Base-by-base conservation (phyloP, 2,329 filamentous ascomycete genomes). In the Colletotrichum navitas region DNA sequence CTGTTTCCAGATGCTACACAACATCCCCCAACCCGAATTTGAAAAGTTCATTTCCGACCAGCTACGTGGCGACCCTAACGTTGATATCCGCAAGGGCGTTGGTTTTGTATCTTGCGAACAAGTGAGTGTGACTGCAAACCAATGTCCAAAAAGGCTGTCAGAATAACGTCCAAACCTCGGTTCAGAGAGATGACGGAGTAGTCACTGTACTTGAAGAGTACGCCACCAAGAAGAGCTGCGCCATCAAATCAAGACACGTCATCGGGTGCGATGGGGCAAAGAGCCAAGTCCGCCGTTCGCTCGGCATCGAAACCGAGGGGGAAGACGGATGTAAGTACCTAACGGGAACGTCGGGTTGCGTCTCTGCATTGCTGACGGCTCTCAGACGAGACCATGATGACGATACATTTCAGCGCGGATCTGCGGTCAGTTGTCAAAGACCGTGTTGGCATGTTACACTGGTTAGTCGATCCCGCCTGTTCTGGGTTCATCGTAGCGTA, bases 401-500 rank as follows among this genome's bases (percentile, higher is more conserved):
- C 83, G 0, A 84, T 85, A 18, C 82, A 85, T 52, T 80, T 85
- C 72, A 83, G 83, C 51, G 81, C 82, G 0, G 76, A 85, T 55
- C 75, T 84, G 2, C 77, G 81, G 0, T 78, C 81, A 1, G 75
- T 85, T 0, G 74, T 85, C 0, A 76, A 77, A 4, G 77, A 81
- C 0, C 76, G 79, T 29, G 80, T 83, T 0, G 83, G 83, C 6
- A 84, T 85, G 82, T 74, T 85, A 3, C 81, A 84, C 71, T 85
- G 82, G 83, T 78, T 85, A 24, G 80, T 82, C 72, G 83, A 85
- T 60, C 83, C 83, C 0, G 77, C 78, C 7, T 80, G 80, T 29
- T 81, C 82, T 1, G 83, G 83, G 0, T 84, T 85, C 73, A 82
- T 85, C 34, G 84, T 85, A 43, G 82, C 79, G 0, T 84, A 85